Base-by-base conservation (phyloP, 2,329 filamentous ascomycete genomes). In the Penicillium sp. region DNA sequence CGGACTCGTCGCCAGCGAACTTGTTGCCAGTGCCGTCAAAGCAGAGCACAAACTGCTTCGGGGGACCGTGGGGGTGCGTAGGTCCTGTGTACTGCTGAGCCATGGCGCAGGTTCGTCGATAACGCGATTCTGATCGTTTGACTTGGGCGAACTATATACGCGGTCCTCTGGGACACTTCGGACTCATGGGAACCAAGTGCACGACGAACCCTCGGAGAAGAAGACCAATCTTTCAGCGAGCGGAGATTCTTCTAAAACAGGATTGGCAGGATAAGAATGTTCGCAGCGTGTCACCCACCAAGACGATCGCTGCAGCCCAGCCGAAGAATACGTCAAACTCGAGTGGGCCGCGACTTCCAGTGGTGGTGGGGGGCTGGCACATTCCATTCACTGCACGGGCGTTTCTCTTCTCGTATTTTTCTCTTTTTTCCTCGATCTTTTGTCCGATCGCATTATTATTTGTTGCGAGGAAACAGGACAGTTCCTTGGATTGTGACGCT, bases 1-100 rank as follows among this genome's bases (percentile, higher is more conserved):
- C 78, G 3, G 75, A 75, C 52, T 77, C 73, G 56, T 77, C 78
- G 17, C 78, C 78, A 14, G 69, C 69, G 58, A 77, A 80, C 54
- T 76, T 79, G 57, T 78, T 79, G 5, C 78, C 78, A 0, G 78
- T 80, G 35, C 78, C 78, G 68, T 81, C 73, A 56, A 79, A 79
- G 60, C 75, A 79, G 22, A 78, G 69, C 48, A 79, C 75, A 51
- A 79, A 77, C 45, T 73, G 75, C 67, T 76, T 75, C 14, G 68
- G 72, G n/a, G 68, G 68, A 38, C 62, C 58, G 25, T 63, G 58
- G 15, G 47, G 61, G 49, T 58, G 55, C 7, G 49, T 42, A n/a
- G 59, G 62, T 25, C 41, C 52, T 11, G 52, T 28, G 41, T 63
- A 60, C n/a, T 64, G 61, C n/a, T 64, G 61, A 58, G 65, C 64